These are phyloP conservation scores for Lipomyces yarrowii DNA, from an alignment of 1,139 yeast species.

Conservation along the genomic window DNA sequence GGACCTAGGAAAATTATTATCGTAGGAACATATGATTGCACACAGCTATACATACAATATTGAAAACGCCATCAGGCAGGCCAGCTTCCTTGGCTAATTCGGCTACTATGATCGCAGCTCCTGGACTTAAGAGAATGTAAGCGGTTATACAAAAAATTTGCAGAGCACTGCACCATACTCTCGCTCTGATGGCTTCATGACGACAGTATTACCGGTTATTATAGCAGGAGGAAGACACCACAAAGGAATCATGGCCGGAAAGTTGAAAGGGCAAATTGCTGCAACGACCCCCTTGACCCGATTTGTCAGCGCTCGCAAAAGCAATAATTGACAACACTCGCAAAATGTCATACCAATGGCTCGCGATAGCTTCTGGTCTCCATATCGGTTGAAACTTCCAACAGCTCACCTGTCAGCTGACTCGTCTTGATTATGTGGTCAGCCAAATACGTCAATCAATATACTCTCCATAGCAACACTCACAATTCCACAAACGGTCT, in stretches of 20 bases:
- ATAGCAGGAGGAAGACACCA: conserved; percentile 79
- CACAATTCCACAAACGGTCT: conserved; percentile 52
- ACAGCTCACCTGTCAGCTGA: conserved; percentile 64
- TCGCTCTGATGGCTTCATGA: conserved; percentile 77
- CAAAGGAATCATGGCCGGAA: conserved; percentile 86
- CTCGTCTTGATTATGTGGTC: conserved; percentile 45
- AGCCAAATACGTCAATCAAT: conserved; percentile 33
- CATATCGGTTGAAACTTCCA: conserved; percentile 76
- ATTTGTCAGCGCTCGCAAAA: conserved; percentile 49
- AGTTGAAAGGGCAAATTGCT: conserved; percentile 39
- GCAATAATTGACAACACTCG: too few relatives aligned
- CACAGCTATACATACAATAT: conserved; percentile 12
- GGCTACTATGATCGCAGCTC: conserved; percentile 76
- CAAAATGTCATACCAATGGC: conserved; percentile 41
- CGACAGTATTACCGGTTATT: conserved; percentile 77
- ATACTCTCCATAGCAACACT: background rate
- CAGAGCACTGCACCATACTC: conserved; percentile 35
- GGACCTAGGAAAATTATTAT: conserved; percentile 42
- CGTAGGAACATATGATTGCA: background rate
- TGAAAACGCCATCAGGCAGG: conserved; percentile 71
- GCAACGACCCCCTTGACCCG: conserved; percentile 47
- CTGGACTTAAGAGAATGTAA: conserved; percentile 53
- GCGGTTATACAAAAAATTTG: background rate
- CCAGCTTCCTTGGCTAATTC: conserved; percentile 78
- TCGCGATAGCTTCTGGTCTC: conserved; percentile 76